Percentiles rank a stretch among this genome's conserved stretches.
Conservation (phyloP, 2,329 filamentous ascomycete genomes). For the Xylaria multiplex region DNA sequence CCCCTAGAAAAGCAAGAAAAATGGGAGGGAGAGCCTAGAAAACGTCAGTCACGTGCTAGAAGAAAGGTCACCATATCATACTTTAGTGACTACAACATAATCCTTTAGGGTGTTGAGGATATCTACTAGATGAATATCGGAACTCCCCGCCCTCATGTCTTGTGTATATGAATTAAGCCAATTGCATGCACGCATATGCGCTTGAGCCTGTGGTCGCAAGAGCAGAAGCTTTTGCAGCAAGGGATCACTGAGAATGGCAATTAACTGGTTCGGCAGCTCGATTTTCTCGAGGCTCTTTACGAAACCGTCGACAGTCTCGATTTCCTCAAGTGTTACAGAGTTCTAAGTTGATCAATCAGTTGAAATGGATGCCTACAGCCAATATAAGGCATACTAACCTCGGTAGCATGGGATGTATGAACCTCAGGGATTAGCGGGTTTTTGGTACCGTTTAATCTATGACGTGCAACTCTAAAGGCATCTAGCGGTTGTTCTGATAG, state of each 20-base stretch:
- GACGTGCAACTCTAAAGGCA: constrained; percentile 72
- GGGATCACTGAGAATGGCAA: constrained; percentile 79
- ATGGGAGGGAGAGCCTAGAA: constrained; percentile 57
- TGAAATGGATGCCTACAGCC: background rate
- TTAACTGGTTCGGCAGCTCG: constrained; percentile 82
- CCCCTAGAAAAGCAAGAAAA: constrained; percentile 60
- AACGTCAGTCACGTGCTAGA: constrained; percentile 28
- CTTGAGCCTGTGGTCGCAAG: constrained; percentile 66
- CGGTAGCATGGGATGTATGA: constrained; percentile 77
- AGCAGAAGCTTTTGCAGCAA: constrained; percentile 81
- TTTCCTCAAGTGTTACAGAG: constrained; percentile 78
- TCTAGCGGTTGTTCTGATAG: constrained; percentile 54
- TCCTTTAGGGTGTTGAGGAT: constrained; percentile 65
- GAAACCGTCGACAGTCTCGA: constrained; percentile 75
- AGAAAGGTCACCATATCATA: constrained; percentile 45
- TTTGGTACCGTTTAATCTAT: constrained; percentile 58
- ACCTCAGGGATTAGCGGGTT: constrained; percentile 71
- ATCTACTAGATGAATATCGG: constrained; percentile 61
- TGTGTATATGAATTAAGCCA: constrained; percentile 68
- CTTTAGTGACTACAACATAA: constrained; percentile 67
- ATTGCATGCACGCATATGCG: constrained; percentile 63
- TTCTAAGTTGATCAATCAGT: constrained; percentile 55
- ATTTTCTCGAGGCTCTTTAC: constrained; percentile 79
- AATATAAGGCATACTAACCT: constrained; percentile 57
- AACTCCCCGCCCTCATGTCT: constrained; percentile 64